Percentiles rank a stretch among this genome's conserved stretches.
These are phyloP conservation scores for Stephanocyclus meneghinianus DNA, from an alignment of 352 stramenopile species.

Conservation along the genomic window DNA sequence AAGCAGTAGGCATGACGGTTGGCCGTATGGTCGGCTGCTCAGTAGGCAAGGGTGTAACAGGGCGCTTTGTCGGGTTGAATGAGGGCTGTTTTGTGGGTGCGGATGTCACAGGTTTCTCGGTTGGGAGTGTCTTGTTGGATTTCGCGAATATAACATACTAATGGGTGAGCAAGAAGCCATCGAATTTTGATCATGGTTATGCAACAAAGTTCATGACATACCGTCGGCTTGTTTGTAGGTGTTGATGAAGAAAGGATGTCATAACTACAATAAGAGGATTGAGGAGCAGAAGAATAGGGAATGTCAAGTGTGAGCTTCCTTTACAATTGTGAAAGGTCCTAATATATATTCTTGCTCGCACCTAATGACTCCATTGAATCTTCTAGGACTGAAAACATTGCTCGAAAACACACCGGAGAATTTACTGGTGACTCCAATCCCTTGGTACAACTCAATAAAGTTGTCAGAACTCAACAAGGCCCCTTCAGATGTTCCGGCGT, in stretches of 20 bases:
- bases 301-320: neutral
- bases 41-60: neutral
- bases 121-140: neutral
- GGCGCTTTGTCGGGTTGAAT: neutral
- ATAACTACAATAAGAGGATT: neutral
- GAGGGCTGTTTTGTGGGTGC: neutral
- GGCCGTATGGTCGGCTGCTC: neutral
- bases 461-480: neutral
- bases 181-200: neutral
- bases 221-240: neutral
- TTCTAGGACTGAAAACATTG: conserved; percentile 6
- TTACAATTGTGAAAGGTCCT: neutral
- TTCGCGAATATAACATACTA: neutral
- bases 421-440: conserved; percentile 30
- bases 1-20: neutral
- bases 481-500: conserved; percentile 23
- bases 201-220: neutral
- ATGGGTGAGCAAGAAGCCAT: neutral
- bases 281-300: neutral
- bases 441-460: conserved; percentile 26
- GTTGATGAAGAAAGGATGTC: neutral
- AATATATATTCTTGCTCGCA: neutral
- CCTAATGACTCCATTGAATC: conserved; percentile 15
- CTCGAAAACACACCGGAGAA: conserved; percentile 10
- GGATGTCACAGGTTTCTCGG: neutral